Conservation (phyloP, 306 rosid genomes). For the Morella rubra region DNA sequence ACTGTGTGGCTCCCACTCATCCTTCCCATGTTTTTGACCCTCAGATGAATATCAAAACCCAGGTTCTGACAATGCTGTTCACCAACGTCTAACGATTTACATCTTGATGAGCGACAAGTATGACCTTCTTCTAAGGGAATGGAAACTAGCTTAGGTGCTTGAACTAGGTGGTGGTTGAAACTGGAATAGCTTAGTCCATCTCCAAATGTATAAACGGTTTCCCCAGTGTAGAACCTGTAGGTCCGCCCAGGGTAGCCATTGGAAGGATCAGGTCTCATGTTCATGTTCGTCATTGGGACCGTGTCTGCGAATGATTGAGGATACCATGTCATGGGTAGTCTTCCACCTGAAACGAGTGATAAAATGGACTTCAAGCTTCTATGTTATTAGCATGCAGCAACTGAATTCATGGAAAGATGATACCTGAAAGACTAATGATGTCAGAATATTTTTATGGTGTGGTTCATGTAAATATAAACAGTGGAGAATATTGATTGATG, state of each 20-base stretch:
- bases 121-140: constrained; percentile 68
- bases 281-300: constrained; percentile 94
- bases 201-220: constrained; percentile 79
- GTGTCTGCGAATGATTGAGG: constrained; percentile 83
- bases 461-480: not conserved
- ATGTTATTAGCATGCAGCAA: not conserved
- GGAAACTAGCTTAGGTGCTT: constrained; percentile 59
- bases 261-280: constrained; percentile 81
- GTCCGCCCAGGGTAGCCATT: constrained; percentile 85
- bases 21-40: constrained; percentile 65
- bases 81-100: constrained; percentile 67
- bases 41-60: constrained; percentile 60
- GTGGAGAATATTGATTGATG: not conserved
- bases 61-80: constrained; percentile 58
- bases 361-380: not conserved
- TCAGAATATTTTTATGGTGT: not conserved
- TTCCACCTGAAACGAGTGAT: constrained; percentile 65
- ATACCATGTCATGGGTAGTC: constrained; percentile 97
- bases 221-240: constrained; percentile 83
- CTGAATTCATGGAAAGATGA: not conserved
- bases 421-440: not conserved
- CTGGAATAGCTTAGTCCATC: constrained; percentile 73
- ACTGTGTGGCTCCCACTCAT: constrained; percentile 68
- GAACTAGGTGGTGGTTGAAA: constrained; percentile 52
- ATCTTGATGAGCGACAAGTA: constrained; percentile 57